Evolutionary conservation across 192 early-diverging fungal species (phyloP), one percentile per base, ranked within the genome.

Genomic region (Physocladia obscura): DNA sequence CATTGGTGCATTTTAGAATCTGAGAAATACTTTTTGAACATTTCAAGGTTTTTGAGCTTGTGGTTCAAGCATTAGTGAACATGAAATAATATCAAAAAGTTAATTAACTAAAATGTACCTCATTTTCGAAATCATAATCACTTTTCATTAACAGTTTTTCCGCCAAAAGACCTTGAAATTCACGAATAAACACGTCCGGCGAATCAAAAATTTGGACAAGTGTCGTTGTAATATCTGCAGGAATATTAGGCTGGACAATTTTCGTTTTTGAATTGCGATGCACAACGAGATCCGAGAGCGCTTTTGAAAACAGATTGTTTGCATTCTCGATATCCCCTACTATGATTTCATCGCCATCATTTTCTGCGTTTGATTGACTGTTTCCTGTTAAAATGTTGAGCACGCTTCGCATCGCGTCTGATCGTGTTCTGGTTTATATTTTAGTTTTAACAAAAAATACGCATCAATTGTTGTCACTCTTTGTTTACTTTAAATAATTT

Each of bases 11-110:
- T 71, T 57, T 82, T 82, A 0, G 60, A 49, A 15, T 83, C 87
- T 17, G 89, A 88, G 39, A 93, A 90, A 47, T 88, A 77, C 49
- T 90, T 65, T 62, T 91, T 92, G 69, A 93, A 79, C 74, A 90
- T 69, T 65, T 93, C 91, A 2, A 91, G 74, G 59, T 92, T 87
- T 8, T 70, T 68, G 31, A 88, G 60, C 83, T 86, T 1, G 24
- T 21, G 21, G 32, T n/a, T n/a, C n/a, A n/a, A n/a, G n/a, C n/a
- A n/a, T n/a, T n/a, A n/a, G n/a, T n/a, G n/a, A n/a, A n/a, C n/a
- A n/a, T n/a, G n/a, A n/a, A n/a, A n/a, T n/a, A n/a, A n/a, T n/a
- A n/a, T n/a, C n/a, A n/a, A n/a, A n/a, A n/a, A n/a, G n/a, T n/a
- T n/a, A n/a, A n/a, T n/a, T n/a, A n/a, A n/a, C n/a, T n/a, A n/a